A percentile compares a stretch with the other conserved stretches of the same genome.
phyloP scores from a whole-genome alignment of 1,139 yeast species.

The Saccharomycopsis hybrid region DNA sequence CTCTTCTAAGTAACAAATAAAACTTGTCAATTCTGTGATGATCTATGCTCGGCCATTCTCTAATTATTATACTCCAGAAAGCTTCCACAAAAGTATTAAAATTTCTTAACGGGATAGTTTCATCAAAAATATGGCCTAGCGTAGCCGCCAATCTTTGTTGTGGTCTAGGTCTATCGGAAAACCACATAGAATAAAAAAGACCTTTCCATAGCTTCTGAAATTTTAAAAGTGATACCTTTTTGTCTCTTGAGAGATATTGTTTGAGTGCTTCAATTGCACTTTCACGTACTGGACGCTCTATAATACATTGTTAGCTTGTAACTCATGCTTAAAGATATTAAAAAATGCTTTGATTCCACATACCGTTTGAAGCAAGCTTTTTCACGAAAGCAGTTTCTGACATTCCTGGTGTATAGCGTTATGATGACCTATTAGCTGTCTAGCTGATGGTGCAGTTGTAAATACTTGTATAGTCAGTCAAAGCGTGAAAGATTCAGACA shows the following conservation, averaged over 20 bases:
- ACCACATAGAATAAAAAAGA: slow-evolving; percentile 91
- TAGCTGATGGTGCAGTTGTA: too few species aligned
- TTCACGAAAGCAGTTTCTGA: slow-evolving; percentile 49
- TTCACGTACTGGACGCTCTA: slow-evolving; percentile 62
- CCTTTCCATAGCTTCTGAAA: slow-evolving; percentile 91
- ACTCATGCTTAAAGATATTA: too few species aligned
- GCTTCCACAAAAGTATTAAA: slow-evolving; percentile 55
- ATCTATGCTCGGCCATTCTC: slow-evolving; percentile 84
- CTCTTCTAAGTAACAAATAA: slow-evolving; percentile 72
- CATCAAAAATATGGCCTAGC: slow-evolving; percentile 53
- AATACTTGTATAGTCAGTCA: too few species aligned
- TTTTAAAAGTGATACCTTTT: slow-evolving; percentile 43
- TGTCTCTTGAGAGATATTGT: slow-evolving; percentile 44
- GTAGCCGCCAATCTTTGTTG: slow-evolving; percentile 79
- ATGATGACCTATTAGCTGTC: too few species aligned
- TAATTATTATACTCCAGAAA: slow-evolving; percentile 73
- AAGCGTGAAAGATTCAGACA: too few species aligned
- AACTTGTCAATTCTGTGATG: slow-evolving; percentile 85
- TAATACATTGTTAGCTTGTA: neutral
- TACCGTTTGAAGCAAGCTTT: slow-evolving; percentile 74
- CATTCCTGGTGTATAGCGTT: neutral
- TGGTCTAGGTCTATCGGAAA: slow-evolving; percentile 85
- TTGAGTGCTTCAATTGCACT: slow-evolving; percentile 66
- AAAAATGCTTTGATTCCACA: neutral
- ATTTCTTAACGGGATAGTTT: slow-evolving; percentile 36